Conservation (phyloP, 2,329 filamentous ascomycete genomes). For the Ascochyta clinopodiicola region DNA sequence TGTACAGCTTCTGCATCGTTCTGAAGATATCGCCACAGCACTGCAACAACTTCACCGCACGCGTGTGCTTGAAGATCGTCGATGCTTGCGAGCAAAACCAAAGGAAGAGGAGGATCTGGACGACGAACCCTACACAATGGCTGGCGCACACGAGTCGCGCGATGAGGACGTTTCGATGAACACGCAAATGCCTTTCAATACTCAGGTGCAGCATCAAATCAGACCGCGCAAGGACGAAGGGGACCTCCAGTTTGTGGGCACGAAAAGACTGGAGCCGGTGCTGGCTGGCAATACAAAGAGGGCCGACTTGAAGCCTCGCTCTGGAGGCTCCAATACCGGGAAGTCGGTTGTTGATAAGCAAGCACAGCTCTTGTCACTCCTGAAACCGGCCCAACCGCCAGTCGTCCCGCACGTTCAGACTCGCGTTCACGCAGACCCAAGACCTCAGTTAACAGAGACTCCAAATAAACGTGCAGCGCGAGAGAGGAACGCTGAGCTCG, state of each 20-base stretch:
- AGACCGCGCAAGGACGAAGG: slow-evolving; percentile 6
- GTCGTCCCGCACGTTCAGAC: neutral
- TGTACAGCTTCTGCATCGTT: slow-evolving; percentile 13
- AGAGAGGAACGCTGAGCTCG: neutral
- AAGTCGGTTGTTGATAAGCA: neutral
- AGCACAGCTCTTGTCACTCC: neutral
- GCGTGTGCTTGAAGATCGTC: slow-evolving; percentile 21
- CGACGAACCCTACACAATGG: slow-evolving; percentile 9
- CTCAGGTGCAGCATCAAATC: slow-evolving; percentile 25
- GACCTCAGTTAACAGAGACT: neutral
- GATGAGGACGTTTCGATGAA: slow-evolving; percentile 5
- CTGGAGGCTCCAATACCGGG: neutral
- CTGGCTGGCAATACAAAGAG: slow-evolving; percentile 29
- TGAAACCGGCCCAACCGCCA: neutral
- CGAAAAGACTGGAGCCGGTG: slow-evolving; percentile 26
- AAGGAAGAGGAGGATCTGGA: neutral
- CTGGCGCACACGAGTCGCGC: slow-evolving; percentile 3
- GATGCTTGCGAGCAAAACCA: slow-evolving; percentile 21
- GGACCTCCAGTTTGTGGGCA: slow-evolving; percentile 18
- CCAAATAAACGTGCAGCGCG: neutral
- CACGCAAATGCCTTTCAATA: slow-evolving; percentile 32
- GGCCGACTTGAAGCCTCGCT: slow-evolving; percentile 16
- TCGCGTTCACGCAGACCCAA: neutral
- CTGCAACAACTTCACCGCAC: slow-evolving; percentile 21
- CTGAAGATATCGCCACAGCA: slow-evolving; percentile 7